Evolutionary conservation across 805 yeast genomes (phyloP), one percentile per base, ranked within the genome.

Genomic region (Metschnikowia anglica): DNA sequence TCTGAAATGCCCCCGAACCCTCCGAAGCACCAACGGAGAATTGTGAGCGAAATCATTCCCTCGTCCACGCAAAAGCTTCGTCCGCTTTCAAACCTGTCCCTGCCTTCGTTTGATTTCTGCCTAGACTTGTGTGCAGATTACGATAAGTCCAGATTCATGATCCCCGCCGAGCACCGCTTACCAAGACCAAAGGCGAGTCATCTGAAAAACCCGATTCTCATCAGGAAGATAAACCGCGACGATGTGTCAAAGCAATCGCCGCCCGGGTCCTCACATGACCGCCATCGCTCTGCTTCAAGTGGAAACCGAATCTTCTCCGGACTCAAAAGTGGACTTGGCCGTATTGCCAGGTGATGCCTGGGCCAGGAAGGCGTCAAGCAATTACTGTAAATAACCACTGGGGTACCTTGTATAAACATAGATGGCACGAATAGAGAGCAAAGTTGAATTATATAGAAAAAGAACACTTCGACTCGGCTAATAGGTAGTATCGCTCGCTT

Each of bases 71-170:
- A 12, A 4, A 25, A 25, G 27, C 4, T 13, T 8, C 36, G 27
- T 15, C 36, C 36, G 10, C 18, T 33, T 13, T 33, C 27, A 12
- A 33, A 11, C 6, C 27, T 18, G 7, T 7, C 28, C 10, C 20
- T n/a, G 19, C 23, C 25, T 5, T 17, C 49, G 3, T 3, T 26
- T 12, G 47, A 47, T 26, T 41, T 34, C 23, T 48, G 52, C 30
- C 50, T 53, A 9, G 56, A 53, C 32, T 4, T 44, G 16, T 48
- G 51, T 11, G 53, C 55, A 10, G 56, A 53, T n/a, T 53, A 53
- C 44, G 50, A 48, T 35, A 46, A 43, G 26, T 51, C 55, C 7
- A 39, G 55, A 25, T 52, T 52, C 42, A 41, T 46, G 56, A 51
- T 52, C 18, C 56, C 56, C 6, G 13, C 18, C 24, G 44, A 26